Evolutionary conservation across 441 rosid species (phyloP).

Genomic region (Arabidopsis hybrid): DNA sequence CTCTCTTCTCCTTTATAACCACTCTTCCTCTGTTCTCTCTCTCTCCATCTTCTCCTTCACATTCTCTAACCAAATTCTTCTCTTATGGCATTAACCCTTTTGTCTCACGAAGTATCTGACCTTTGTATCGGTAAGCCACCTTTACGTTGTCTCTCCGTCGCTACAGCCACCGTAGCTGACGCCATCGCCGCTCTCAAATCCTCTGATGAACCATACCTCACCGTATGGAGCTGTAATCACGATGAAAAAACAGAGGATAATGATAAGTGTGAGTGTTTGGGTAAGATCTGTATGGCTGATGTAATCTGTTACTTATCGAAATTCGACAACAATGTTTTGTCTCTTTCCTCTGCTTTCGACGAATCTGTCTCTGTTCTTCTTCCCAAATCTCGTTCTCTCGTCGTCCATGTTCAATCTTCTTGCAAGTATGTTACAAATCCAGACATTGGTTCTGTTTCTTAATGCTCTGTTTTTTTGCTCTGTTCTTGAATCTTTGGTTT

Average conservation of each 20-base stretch:
- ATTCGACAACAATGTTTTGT: slow-evolving; percentile 51
- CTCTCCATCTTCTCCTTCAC: not conserved
- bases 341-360: slow-evolving; percentile 60
- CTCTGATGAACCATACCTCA: slow-evolving; percentile 64
- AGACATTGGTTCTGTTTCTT: slow-evolving; percentile 18
- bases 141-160: slow-evolving; percentile 57
- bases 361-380: slow-evolving; percentile 70
- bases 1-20: slow-evolving; percentile 32
- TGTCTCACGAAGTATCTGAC: slow-evolving; percentile 68
- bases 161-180: slow-evolving; percentile 59
- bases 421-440: slow-evolving; percentile 56
- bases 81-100: slow-evolving; percentile 69
- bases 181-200: slow-evolving; percentile 59
- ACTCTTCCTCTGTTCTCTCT: not conserved
- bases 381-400: slow-evolving; percentile 51
- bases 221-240: slow-evolving; percentile 74
- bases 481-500: not conserved
- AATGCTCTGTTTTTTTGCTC: not conserved
- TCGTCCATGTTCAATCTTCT: slow-evolving; percentile 68
- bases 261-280: slow-evolving; percentile 63
- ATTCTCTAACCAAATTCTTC: not conserved
- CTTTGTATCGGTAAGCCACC: slow-evolving; percentile 93
- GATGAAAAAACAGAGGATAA: not conserved
- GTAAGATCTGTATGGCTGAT: slow-evolving; percentile 86
- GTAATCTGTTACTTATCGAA: slow-evolving; percentile 73